These are phyloP conservation scores for Aspergillus olivimuriae DNA, from an alignment of 495 filamentous ascomycete genomes.

Conservation along the genomic window DNA sequence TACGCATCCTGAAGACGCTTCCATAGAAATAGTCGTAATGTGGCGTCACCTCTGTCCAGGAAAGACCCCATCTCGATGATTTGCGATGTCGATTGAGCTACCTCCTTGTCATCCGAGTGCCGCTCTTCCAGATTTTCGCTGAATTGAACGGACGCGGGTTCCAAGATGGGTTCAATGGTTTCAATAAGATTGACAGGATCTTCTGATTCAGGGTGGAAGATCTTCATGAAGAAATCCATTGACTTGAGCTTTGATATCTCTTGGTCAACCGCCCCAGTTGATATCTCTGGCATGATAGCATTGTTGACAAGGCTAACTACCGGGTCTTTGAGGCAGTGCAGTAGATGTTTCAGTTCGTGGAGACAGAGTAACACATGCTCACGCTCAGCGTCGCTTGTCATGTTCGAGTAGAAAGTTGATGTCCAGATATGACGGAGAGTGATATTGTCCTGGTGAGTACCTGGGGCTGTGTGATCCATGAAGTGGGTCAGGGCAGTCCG, in stretches of 20 bases:
- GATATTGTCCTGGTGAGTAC: slow-evolving; percentile 22
- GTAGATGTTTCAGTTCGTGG: slow-evolving; percentile 55
- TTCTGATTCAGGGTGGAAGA: slow-evolving; percentile 61
- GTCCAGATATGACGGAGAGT: slow-evolving; percentile 75
- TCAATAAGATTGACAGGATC: slow-evolving; percentile 81
- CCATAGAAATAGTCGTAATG: slow-evolving; percentile 81
- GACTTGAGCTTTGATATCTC: slow-evolving; percentile 89
- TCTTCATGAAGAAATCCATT: slow-evolving; percentile 87
- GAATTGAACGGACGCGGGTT: slow-evolving; percentile 54
- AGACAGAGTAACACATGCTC: slow-evolving; percentile 79
- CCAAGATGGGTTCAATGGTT: slow-evolving; percentile 85
- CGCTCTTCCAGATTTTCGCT: slow-evolving; percentile 12
- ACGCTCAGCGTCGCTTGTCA: slow-evolving; percentile 58
- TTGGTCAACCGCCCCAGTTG: slow-evolving; percentile 68
- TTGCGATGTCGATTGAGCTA: slow-evolving; percentile 19
- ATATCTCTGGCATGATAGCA: slow-evolving; percentile 82
- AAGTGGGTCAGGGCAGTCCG: slow-evolving; percentile 51
- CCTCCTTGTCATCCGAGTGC: slow-evolving; percentile 12
- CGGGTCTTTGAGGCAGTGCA: slow-evolving; percentile 33
- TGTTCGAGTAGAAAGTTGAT: slow-evolving; percentile 64
- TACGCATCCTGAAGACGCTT: slow-evolving; percentile 82
- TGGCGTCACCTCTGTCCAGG: slow-evolving; percentile 69
- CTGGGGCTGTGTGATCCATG: slow-evolving; percentile 30
- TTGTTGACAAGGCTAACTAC: slow-evolving; percentile 76
- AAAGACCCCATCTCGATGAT: slow-evolving; percentile 76